Base-by-base conservation (phyloP, 768 basidiomycete species). In the Gyrodon lividus region DNA sequence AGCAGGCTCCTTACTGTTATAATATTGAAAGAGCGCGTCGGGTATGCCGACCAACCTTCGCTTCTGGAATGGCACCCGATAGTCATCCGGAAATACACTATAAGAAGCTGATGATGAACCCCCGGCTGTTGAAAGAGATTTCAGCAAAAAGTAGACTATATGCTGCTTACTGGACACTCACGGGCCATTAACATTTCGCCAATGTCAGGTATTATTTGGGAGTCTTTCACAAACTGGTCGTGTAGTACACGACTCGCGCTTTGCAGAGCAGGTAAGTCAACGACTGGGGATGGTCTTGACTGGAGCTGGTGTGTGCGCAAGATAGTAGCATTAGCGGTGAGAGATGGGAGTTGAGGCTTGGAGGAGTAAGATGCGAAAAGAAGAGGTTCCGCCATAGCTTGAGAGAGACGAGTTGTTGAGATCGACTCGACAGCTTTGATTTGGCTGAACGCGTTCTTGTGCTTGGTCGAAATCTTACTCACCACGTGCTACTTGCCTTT, bases 11-110 rank as follows among this genome's bases (percentile, higher is more conserved):
- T 31, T 50, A 88, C 89, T 83, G 59, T 85, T 83, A 66, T 86
- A 90, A 63, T 86, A 86, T 61, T 89, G 83, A 50, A 89, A 90
- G 47, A 90, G 72, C 6, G 79, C 79, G 50, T 90, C 89, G 14
- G 89, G 89, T 19, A 91, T 87, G n/a, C 81, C 78, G 57, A 89
- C 74, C 48, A 89, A 82, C 56, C 81, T 81, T 61, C 83, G 74
- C 66, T 89, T 90, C 70, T 89, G 88, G 63, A 86, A 91, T 1
- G 89, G 89, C 5, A 88, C 83, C 56, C 86, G 80, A 54, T 79
- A 80, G 64, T 91, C 89, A 53, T 90, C 86, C 2, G 87, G 82
- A 65, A 82, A 89, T 49, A 89, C 73, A 57, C 80, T 89, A 66
- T 92, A 91, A 8, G 82, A 79, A n/a, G 81, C 79, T n/a, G 88